Conservation (phyloP, 805 yeast genomes). For the Tetrapisispora arboricola region DNA sequence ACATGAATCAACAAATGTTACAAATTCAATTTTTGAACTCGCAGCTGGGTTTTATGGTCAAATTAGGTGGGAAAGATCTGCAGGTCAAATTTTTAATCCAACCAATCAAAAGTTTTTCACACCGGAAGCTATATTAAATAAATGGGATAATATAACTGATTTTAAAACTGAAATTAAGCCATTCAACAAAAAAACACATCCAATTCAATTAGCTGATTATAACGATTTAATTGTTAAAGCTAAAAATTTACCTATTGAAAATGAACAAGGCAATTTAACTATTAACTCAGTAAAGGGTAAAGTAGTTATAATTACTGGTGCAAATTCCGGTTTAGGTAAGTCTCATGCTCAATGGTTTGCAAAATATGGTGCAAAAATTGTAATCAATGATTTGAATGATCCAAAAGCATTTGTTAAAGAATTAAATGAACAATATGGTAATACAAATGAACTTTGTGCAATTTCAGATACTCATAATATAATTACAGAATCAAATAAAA, state of each 20-base stretch:
- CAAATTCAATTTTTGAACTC: slow-evolving; percentile 76
- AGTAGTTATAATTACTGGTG: slow-evolving; percentile 89
- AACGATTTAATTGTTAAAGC: slow-evolving; percentile 44
- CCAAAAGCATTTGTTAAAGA: slow-evolving; percentile 67
- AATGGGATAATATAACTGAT: slow-evolving; percentile 52
- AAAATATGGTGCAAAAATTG: slow-evolving; percentile 88
- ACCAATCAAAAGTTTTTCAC: slow-evolving; percentile 51
- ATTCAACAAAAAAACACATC: slow-evolving; percentile 52
- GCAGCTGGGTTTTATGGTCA: slow-evolving; percentile 93
- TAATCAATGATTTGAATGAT: slow-evolving; percentile 80
- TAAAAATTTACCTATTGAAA: slow-evolving; percentile 37
- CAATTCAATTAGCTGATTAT: slow-evolving; percentile 65
- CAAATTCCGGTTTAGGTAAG: slow-evolving; percentile 90
- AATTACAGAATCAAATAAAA: slow-evolving; percentile 59
- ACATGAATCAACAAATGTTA: slow-evolving; percentile 51
- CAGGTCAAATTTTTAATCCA: slow-evolving; percentile 77
- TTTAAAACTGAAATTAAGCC: slow-evolving; percentile 42
- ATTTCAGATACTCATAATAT: slow-evolving; percentile 79
- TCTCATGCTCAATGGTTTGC: slow-evolving; percentile 82
- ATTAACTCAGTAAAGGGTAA: slow-evolving; percentile 58
- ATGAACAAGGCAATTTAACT: slow-evolving; percentile 46
- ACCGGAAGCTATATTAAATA: slow-evolving; percentile 70
- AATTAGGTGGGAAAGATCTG: slow-evolving; percentile 89
- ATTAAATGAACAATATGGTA: slow-evolving; percentile 39
- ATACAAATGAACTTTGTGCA: slow-evolving; percentile 58